phyloP scores from a whole-genome alignment of 78 protist genomes.

The Emiliania huxleyi region DNA sequence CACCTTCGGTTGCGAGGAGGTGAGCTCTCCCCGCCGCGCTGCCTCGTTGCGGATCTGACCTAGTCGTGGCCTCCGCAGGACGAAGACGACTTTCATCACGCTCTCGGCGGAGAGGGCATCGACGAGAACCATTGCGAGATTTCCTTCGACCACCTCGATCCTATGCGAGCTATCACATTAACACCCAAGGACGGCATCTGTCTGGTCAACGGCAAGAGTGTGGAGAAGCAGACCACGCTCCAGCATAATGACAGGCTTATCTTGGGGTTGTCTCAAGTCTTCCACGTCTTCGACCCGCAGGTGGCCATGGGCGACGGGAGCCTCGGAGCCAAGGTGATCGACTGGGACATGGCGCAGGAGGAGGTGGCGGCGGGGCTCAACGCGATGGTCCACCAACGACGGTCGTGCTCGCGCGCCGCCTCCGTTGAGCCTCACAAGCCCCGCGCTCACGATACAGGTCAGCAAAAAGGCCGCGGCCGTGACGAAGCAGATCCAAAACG shows the following conservation, averaged over 20 bases:
- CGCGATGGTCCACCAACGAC: neutral
- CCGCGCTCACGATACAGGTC: too few relatives aligned
- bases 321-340: neutral
- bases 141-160: neutral
- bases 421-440: too few relatives aligned
- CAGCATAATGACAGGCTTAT: constrained; percentile 40
- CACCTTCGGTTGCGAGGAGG: neutral
- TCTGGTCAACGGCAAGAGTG: constrained; percentile 43
- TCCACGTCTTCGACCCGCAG: neutral
- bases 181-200: neutral
- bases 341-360: neutral
- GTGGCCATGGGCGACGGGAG: neutral
- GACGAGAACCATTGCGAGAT: constrained; percentile 53
- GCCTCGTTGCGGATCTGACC: too few relatives aligned
- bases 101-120: constrained; percentile 55
- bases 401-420: too few relatives aligned
- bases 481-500: neutral
- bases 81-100: constrained; percentile 19
- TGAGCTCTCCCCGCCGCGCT: too few relatives aligned
- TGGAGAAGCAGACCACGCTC: neutral
- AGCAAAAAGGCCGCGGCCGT: neutral
- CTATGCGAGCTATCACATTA: constrained; percentile 9
- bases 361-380: neutral
- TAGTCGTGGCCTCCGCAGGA: too few relatives aligned
- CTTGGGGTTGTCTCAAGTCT: constrained; percentile 37